These are phyloP conservation scores for Plantago major DNA, from an alignment of 257 asterid species.

Conservation along the genomic window DNA sequence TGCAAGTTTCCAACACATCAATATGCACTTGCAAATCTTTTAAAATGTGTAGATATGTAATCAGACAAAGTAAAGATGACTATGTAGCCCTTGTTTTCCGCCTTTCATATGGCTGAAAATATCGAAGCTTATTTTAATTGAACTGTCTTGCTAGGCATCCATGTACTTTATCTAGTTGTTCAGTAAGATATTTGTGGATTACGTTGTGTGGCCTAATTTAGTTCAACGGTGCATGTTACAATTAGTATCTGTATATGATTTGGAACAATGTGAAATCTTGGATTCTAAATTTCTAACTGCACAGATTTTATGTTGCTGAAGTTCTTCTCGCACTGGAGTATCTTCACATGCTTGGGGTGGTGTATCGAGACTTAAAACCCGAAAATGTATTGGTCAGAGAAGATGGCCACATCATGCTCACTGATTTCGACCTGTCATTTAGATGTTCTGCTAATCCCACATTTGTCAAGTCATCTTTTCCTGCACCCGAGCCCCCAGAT, in stretches of 20 bases:
- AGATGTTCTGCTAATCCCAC: conserved; percentile 54
- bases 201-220: too few species aligned
- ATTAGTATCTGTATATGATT: background rate
- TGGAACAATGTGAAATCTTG: background rate
- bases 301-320: conserved; percentile 84
- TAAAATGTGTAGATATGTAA: background rate
- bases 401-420: conserved; percentile 93
- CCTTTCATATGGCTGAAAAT: too few species aligned
- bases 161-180: too few species aligned
- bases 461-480: conserved; percentile 47
- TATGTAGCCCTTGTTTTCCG: too few species aligned
- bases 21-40: background rate
- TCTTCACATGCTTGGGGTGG: conserved; percentile 94
- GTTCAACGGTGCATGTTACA: background rate
- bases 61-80: too few species aligned
- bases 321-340: conserved; percentile 85
- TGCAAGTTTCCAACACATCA: background rate
- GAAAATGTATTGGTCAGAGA: conserved; percentile 74
- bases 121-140: too few species aligned
- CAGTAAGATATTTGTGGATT: too few species aligned
- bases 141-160: too few species aligned
- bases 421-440: conserved; percentile 76
- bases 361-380: conserved; percentile 85
- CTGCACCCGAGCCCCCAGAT: conserved; percentile 37
- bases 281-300: conserved; percentile 2